Evolutionary conservation across 2,329 filamentous ascomycete species (phyloP).

Genomic region (Alternaria ventricosa): DNA sequence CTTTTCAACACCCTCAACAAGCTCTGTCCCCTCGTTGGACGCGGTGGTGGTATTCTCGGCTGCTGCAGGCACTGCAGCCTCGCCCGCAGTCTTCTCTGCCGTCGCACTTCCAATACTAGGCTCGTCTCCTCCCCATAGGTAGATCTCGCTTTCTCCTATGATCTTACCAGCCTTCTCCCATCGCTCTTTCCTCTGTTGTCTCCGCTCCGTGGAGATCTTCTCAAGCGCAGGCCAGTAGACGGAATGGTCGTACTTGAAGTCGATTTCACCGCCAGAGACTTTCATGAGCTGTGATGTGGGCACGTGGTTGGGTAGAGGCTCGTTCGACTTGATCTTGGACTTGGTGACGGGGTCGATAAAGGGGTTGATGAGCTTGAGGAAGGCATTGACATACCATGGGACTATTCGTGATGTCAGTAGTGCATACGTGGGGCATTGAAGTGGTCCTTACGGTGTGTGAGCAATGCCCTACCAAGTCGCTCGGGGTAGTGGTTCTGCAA

Average conservation of each 20-base stretch:
- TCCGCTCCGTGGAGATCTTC: constrained; percentile 70
- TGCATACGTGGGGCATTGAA: background rate
- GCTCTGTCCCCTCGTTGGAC: constrained; percentile 12
- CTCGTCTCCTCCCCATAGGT: constrained; percentile 73
- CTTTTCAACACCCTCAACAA: constrained; percentile 30
- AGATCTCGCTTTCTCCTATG: constrained; percentile 86
- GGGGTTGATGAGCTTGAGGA: constrained; percentile 94
- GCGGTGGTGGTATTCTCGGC: background rate
- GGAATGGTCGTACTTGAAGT: constrained; percentile 90
- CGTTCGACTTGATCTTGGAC: constrained; percentile 97
- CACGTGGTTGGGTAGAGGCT: constrained; percentile 83
- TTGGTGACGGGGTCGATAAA: constrained; percentile 96
- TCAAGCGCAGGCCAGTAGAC: constrained; percentile 88
- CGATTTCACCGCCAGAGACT: constrained; percentile 76
- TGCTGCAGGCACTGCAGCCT: constrained; percentile 1
- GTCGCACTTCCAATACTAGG: constrained; percentile 24
- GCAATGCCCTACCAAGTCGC: constrained; percentile 83
- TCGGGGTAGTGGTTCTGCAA: constrained; percentile 97
- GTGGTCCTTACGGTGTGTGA: constrained; percentile 75
- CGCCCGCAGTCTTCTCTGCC: background rate
- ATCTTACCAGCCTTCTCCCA: constrained; percentile 83
- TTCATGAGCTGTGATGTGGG: constrained; percentile 83
- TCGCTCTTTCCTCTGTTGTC: constrained; percentile 67
- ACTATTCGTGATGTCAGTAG: constrained; percentile 58
- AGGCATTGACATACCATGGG: constrained; percentile 88